Conservation (phyloP, 2,329 filamentous ascomycete species). For the Aspergillus viridinutans region DNA sequence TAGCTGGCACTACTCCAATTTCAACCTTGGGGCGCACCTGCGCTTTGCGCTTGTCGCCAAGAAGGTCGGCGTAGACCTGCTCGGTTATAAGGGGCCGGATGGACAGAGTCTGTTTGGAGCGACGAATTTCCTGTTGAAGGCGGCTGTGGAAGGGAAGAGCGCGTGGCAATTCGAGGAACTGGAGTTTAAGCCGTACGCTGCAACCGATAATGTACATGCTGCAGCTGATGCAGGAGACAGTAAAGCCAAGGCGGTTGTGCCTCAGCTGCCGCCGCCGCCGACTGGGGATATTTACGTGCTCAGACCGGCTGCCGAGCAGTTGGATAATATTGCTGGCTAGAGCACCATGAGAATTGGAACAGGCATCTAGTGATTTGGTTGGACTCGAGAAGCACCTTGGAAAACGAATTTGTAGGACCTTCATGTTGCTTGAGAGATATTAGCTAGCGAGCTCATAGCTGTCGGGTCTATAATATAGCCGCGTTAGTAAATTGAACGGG, state of each 20-base stretch:
- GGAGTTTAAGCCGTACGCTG: background rate
- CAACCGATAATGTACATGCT: background rate
- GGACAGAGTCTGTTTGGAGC: background rate
- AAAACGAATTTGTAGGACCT: no score
- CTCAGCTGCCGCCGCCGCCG: background rate
- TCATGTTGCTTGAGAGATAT: no score
- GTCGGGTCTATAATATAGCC: no score
- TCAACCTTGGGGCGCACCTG: background rate
- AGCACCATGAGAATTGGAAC: background rate
- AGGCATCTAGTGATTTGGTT: background rate
- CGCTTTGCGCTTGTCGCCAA: background rate
- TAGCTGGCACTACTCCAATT: conserved; percentile 5
- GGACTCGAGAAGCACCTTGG: background rate
- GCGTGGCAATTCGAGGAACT: background rate
- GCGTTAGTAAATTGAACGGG: no score
- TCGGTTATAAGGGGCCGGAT: background rate
- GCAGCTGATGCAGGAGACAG: background rate
- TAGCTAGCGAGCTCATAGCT: no score
- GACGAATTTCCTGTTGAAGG: background rate
- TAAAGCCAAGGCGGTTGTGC: background rate
- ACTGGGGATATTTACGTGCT: background rate
- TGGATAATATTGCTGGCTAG: background rate
- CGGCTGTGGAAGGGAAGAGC: background rate
- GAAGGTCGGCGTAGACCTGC: background rate
- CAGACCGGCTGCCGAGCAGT: background rate